phyloP scores from a whole-genome alignment of 805 yeast species.

The Candida chauliodis region DNA sequence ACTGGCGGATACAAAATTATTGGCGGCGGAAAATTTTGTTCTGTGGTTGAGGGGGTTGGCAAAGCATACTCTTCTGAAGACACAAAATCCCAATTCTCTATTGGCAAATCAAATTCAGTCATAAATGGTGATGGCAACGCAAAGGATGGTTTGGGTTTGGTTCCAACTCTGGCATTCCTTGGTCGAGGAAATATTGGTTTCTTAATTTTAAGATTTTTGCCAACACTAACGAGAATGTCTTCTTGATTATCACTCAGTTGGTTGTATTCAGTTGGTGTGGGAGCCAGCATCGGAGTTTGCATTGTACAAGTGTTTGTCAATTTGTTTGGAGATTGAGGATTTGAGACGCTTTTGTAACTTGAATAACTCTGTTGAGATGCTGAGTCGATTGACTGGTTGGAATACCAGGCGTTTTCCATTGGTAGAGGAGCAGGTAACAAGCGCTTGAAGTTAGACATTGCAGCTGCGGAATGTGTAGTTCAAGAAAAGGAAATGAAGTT shows the following conservation, averaged over 20 bases:
- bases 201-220: conserved; percentile 11
- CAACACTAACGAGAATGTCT: conserved; percentile 7
- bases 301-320: neutral
- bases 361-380: neutral
- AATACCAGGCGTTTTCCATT: conserved; percentile 10
- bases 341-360: neutral
- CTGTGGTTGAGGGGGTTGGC: neutral
- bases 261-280: neutral
- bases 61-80: neutral
- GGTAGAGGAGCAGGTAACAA: conserved; percentile 13
- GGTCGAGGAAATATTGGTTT: conserved; percentile 10
- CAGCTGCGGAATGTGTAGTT: too few relatives aligned
- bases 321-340: conserved; percentile 3
- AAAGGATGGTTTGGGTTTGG: too few relatives aligned
- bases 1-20: neutral
- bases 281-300: conserved; percentile 4
- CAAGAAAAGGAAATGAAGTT: too few relatives aligned
- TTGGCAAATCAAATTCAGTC: too few relatives aligned
- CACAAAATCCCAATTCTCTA: too few relatives aligned
- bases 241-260: neutral
- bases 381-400: conserved; percentile 7
- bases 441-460: conserved; percentile 7
- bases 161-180: too few relatives aligned
- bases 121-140: too few relatives aligned
- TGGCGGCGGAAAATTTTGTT: neutral